These are phyloP conservation scores for Podila epigama DNA, from an alignment of 192 early-diverging fungal species.

Conservation along the genomic window DNA sequence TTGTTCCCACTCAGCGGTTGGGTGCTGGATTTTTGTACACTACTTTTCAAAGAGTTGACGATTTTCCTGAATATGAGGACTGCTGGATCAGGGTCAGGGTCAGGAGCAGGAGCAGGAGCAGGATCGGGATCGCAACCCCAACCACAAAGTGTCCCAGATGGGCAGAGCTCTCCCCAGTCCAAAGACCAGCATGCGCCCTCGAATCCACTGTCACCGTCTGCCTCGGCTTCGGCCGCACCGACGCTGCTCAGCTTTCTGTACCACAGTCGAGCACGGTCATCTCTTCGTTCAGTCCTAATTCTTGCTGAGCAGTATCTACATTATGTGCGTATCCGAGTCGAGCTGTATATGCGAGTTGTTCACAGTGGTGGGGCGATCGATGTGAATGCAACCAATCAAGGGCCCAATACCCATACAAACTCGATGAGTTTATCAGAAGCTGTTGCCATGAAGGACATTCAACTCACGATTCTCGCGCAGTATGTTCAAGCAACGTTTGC, in stretches of 20 bases:
- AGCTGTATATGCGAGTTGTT: constrained; percentile 14
- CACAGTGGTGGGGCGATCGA: constrained; percentile 21
- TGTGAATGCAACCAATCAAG: neutral
- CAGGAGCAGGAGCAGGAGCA: neutral
- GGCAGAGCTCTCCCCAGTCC: constrained; percentile 2
- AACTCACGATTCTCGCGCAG: constrained; percentile 11
- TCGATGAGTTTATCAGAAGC: constrained; percentile 43
- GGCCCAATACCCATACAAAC: constrained; percentile 22
- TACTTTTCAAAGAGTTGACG: constrained; percentile 39
- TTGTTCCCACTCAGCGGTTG: constrained; percentile 41
- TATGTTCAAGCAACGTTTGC: constrained; percentile 24
- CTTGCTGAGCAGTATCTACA: constrained; percentile 29
- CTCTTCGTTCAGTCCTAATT: constrained; percentile 32
- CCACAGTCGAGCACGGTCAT: constrained; percentile 33
- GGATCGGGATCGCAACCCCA: too few species aligned
- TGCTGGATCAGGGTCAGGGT: neutral
- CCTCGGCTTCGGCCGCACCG: neutral
- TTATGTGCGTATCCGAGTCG: constrained; percentile 18
- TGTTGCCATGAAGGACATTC: constrained; percentile 25
- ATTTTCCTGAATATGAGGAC: constrained; percentile 36
- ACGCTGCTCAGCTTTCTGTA: constrained; percentile 33
- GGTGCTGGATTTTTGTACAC: constrained; percentile 38
- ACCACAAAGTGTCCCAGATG: neutral
- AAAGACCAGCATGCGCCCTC: neutral
- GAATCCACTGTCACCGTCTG: neutral